Percentiles rank a stretch among this genome's conserved stretches.
Conservation (phyloP, 208 protist species). For the Blechomonas ayalai region DNA sequence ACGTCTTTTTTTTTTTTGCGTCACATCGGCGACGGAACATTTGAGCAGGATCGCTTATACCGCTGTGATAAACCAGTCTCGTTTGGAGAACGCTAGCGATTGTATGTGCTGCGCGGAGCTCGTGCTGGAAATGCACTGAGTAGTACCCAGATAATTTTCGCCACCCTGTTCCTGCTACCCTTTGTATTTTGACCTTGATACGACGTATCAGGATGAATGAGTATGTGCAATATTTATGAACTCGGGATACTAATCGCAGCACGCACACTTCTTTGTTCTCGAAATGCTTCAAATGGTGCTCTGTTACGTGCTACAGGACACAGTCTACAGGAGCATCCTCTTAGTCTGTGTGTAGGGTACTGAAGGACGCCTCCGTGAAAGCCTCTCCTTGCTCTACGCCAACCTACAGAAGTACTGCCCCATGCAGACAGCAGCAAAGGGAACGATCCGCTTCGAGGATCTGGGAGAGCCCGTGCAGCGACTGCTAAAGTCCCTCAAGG, state of each 20-base stretch:
- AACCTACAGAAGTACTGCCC: not conserved
- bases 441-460: conserved; percentile 80
- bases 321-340: too few species aligned
- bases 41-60: not conserved
- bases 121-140: too few species aligned
- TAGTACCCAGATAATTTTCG: too few species aligned
- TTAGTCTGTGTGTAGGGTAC: too few species aligned
- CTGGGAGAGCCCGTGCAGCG: conserved; percentile 79
- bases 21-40: not conserved
- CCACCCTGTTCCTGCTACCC: not conserved
- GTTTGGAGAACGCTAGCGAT: too few species aligned
- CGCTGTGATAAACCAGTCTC: too few species aligned
- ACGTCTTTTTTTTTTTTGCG: conserved; percentile 2
- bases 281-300: too few species aligned
- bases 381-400: too few species aligned
- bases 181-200: not conserved
- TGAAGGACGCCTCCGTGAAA: too few species aligned
- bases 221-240: conserved; percentile 5
- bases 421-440: conserved; percentile 5
- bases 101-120: too few species aligned
- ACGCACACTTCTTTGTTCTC: not conserved
- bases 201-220: too few species aligned
- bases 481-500: conserved; percentile 56
- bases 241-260: not conserved
- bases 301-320: too few species aligned